Percentiles rank a stretch among this genome's conserved stretches.
Evolutionary conservation across 2,329 filamentous ascomycete species (phyloP).

Genomic region (Arthrobotrys sinensis): DNA sequence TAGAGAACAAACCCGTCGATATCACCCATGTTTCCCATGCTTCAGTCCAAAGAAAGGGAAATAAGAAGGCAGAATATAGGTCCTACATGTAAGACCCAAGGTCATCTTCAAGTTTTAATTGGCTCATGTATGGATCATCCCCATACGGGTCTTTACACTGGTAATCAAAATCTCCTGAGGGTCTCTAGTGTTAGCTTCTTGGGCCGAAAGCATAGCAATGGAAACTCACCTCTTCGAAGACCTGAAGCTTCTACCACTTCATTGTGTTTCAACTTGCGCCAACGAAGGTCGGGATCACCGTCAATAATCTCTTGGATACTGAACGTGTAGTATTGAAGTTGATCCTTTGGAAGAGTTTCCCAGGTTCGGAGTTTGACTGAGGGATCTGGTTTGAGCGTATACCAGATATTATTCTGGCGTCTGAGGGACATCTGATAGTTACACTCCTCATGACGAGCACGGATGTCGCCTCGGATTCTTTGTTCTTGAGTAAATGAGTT

Average conservation of each 20-base stretch:
- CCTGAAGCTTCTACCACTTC: background rate
- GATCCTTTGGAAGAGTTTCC: background rate
- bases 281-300: background rate
- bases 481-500: slow-evolving; percentile 3
- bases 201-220: background rate
- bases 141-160: background rate
- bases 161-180: background rate
- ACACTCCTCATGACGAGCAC: background rate
- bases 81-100: no score
- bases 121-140: background rate
- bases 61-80: no score
- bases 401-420: slow-evolving; percentile 19
- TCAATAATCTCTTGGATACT: slow-evolving; percentile 17
- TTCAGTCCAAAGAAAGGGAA: no score
- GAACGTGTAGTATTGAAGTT: slow-evolving; percentile 1
- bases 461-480: slow-evolving; percentile 3
- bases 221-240: background rate
- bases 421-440: background rate
- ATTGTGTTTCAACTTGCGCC: slow-evolving; percentile 14
- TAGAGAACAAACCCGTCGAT: no score
- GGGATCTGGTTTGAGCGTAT: background rate
- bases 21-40: no score
- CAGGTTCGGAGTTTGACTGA: background rate
- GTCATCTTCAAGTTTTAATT: background rate
- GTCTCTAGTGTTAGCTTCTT: no score